A percentile compares a stretch with the other conserved stretches of the same genome.
These are phyloP conservation scores for Ogataea hybrid DNA, from an alignment of 1,139 yeast genomes.

Conservation along the genomic window DNA sequence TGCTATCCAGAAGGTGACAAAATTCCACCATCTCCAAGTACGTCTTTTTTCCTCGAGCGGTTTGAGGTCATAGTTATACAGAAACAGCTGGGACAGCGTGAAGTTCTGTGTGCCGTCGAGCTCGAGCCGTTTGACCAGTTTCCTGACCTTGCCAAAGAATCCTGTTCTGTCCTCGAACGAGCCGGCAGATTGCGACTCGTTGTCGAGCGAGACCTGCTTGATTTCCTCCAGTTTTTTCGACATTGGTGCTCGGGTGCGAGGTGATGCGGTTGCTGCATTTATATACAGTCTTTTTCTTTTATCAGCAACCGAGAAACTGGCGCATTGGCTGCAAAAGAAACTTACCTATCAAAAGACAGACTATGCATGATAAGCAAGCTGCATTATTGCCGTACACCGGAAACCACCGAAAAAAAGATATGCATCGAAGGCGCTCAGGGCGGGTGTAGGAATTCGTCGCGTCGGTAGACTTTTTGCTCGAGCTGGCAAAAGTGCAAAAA, in stretches of 20 bases:
- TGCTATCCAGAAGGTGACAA: slow-evolving; percentile 78
- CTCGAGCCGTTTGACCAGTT: slow-evolving; percentile 19
- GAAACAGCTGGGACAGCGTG: slow-evolving; percentile 51
- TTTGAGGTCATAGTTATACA: slow-evolving; percentile 69
- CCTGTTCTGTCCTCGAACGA: slow-evolving; percentile 1
- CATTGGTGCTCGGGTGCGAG: not conserved
- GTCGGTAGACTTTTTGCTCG: too few species aligned
- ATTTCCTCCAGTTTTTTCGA: slow-evolving; percentile 6
- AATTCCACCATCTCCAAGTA: slow-evolving; percentile 81
- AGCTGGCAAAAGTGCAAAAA: not conserved
- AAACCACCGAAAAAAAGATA: not conserved
- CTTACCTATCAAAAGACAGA: not conserved
- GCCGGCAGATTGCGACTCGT: slow-evolving; percentile 3
- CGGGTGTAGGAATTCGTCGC: too few species aligned
- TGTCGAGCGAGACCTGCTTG: slow-evolving; percentile 3
- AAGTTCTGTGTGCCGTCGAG: slow-evolving; percentile 32
- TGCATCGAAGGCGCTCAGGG: too few species aligned
- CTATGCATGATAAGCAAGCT: slow-evolving; percentile 3
- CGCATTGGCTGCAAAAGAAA: too few species aligned
- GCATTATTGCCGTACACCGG: slow-evolving; percentile 1
- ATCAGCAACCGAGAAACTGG: not conserved
- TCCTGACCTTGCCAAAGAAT: slow-evolving; percentile 1
- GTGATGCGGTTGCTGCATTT: not conserved
- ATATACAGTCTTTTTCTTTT: not conserved
- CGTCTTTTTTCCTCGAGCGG: slow-evolving; percentile 72